Base-by-base conservation (phyloP, 179 eudicot genomes). In the Spergularia azorica region DNA sequence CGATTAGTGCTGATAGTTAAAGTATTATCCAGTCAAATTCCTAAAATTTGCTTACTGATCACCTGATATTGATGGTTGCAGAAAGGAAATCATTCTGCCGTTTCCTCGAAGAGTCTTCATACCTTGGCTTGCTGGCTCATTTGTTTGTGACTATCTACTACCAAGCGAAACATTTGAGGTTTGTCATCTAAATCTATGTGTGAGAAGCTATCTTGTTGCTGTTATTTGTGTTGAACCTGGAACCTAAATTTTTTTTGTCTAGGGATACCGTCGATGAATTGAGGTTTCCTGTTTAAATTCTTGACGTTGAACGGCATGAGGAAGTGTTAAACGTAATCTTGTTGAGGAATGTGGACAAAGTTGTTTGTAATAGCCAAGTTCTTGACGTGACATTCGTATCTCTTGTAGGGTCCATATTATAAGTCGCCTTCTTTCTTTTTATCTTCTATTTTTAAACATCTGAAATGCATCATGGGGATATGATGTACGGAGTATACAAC, bases 31-130 rank as follows among this genome's bases (percentile, higher is more conserved):
- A 16, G 14, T 67, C 17, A 67, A 17, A 9, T 46, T 67, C 46
- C 52, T 43, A 26, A 13, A 14, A 0, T 26, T 20, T 64, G 3
- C 63, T 14, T 41, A 59, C 56, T 59, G 13, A 20, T 36, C 55
- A 15, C 51, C 54, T 67, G 39, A 50, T 80, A 52, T 52, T 54
- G 71, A 79, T 78, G 57, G 52, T 32, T 79, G 68, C 93, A 95
- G 97, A 71, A 87, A 86, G 79, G 85, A 79, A 41, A 82, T 87
- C 88, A 83, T 83, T 64, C 83, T 93, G 72, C 76, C 89, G 67
- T 91, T 95, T 83, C 98, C 97, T 50, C 90, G 93, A 68, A 87
- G 98, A 85, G 92, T 95, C 38, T 95, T 93, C 74, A 77, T 95
- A 32, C 98, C 98, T 67, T 95, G 97, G 97, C 85, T 90, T 82